Evolutionary conservation across 192 early-diverging fungal species (phyloP).

Genomic region (Jimgerdemannia lactiflua): DNA sequence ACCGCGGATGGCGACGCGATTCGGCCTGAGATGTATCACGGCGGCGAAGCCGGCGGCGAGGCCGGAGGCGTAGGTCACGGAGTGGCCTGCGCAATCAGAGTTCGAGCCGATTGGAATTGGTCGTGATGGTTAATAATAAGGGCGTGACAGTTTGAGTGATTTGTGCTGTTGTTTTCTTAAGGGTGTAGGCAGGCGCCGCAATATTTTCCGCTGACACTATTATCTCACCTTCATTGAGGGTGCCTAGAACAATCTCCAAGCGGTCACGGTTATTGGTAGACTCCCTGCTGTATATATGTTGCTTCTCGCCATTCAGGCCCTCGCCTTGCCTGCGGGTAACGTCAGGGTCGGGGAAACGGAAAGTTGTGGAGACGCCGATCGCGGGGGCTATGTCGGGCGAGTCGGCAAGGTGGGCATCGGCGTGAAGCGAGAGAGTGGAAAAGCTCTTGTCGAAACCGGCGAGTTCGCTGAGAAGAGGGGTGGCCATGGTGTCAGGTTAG

Average conservation of each 20-base stretch:
- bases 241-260: constrained; percentile 53
- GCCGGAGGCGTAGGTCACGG: constrained; percentile 60
- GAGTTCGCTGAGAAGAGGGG: not conserved
- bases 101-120: no score
- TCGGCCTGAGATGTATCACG: constrained; percentile 49
- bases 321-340: constrained; percentile 10
- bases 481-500: not conserved
- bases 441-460: constrained; percentile 1
- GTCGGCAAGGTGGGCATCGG: constrained; percentile 32
- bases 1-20: constrained; percentile 27
- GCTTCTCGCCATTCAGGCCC: constrained; percentile 29
- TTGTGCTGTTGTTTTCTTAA: no score
- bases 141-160: no score
- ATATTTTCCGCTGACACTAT: not conserved
- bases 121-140: no score
- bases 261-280: constrained; percentile 38
- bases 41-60: constrained; percentile 55
- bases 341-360: constrained; percentile 22
- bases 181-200: not conserved
- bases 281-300: constrained; percentile 50
- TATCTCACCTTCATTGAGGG: constrained; percentile 27
- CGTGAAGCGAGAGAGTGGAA: constrained; percentile 51
- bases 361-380: constrained; percentile 57
- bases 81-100: constrained; percentile 34
- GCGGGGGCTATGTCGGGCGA: constrained; percentile 50